Evolutionary conservation across 495 filamentous ascomycete genomes (phyloP).

Genomic region (Paragyromitra xinjiangensis): DNA sequence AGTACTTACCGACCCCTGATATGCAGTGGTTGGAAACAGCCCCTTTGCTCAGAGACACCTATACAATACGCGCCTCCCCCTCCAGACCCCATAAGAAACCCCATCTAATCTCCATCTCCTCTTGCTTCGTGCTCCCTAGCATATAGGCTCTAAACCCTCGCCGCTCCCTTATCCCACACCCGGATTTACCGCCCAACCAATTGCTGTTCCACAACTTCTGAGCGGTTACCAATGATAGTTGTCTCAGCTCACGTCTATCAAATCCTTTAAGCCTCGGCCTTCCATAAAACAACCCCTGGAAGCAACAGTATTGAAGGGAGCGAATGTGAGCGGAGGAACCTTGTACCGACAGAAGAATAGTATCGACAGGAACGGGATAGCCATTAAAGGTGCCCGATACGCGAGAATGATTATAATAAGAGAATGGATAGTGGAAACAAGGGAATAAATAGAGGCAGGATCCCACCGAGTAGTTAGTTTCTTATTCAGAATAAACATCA

Average conservation of each 20-base stretch:
- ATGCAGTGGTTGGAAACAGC: neutral
- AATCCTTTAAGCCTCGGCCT: neutral
- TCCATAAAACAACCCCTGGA: neutral
- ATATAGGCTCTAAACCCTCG: neutral
- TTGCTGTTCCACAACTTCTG: neutral
- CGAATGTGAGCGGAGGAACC: too few species aligned
- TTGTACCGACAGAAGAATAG: too few species aligned
- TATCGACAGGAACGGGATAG: too few species aligned
- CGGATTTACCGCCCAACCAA: neutral
- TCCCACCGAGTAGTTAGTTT: too few species aligned
- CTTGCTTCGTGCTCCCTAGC: neutral
- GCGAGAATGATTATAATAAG: too few species aligned
- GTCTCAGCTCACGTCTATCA: neutral
- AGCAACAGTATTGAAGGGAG: too few species aligned
- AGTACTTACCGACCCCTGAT: neutral
- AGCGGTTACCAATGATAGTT: neutral
- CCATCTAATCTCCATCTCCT: neutral
- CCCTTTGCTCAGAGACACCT: neutral
- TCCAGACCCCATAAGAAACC: neutral
- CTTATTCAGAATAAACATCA: too few species aligned
- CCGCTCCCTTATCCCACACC: neutral
- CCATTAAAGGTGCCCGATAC: too few species aligned
- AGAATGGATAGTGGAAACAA: too few species aligned
- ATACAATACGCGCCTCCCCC: neutral
- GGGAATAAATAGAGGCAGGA: too few species aligned